phyloP scores from a whole-genome alignment of 2,329 filamentous ascomycete species.

The Calonectria naviculata region DNA sequence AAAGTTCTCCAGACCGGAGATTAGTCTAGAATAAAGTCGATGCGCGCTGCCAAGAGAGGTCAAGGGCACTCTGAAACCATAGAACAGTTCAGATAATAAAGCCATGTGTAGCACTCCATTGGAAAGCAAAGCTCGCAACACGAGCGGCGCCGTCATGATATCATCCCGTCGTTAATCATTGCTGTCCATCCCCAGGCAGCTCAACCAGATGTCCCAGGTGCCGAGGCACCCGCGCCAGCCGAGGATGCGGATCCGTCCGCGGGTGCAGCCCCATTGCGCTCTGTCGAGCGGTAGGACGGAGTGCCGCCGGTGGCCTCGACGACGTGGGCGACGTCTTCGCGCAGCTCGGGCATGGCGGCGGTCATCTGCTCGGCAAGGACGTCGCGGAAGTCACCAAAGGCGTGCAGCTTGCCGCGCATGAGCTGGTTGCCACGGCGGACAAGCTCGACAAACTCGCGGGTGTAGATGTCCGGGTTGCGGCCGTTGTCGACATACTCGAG shows the following conservation, averaged over 20 bases:
- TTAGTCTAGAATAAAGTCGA: background rate
- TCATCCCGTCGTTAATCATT: background rate
- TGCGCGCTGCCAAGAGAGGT: background rate
- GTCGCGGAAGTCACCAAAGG: constrained; percentile 71
- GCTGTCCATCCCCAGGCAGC: background rate
- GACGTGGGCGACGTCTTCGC: constrained; percentile 62
- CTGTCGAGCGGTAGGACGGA: constrained; percentile 21
- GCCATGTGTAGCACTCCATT: background rate
- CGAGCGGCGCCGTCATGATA: constrained; percentile 6
- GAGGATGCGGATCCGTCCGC: background rate
- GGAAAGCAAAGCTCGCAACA: constrained; percentile 19
- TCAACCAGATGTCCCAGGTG: constrained; percentile 22
- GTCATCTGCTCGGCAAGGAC: constrained; percentile 69
- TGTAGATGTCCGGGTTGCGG: constrained; percentile 80
- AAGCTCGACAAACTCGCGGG: constrained; percentile 78
- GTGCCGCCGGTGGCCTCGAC: constrained; percentile 57
- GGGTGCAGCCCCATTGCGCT: constrained; percentile 21
- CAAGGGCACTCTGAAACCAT: background rate
- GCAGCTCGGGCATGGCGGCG: constrained; percentile 68
- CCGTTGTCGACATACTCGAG: constrained; percentile 77
- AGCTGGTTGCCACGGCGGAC: constrained; percentile 74
- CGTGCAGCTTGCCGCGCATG: constrained; percentile 71
- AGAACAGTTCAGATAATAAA: background rate
- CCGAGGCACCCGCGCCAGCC: constrained; percentile 11
- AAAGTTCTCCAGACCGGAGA: background rate